Evolutionary conservation across 306 rosid species (phyloP).

Genomic region (Quercus dentata): DNA sequence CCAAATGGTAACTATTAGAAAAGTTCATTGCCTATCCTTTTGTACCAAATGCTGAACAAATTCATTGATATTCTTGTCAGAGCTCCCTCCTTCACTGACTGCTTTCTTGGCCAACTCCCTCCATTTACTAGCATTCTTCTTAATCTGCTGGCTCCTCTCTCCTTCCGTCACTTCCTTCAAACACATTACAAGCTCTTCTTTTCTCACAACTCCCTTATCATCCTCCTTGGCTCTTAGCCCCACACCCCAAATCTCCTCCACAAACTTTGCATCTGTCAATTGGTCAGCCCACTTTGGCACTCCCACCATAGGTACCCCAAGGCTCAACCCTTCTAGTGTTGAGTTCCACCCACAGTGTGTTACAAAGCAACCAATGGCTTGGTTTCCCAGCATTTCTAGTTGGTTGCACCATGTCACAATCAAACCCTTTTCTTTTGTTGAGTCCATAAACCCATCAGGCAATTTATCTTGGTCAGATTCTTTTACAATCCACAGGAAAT

Average conservation of each 20-base stretch:
- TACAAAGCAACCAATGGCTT: slow-evolving; percentile 55
- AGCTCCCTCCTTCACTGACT: slow-evolving; percentile 47
- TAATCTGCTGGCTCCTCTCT: slow-evolving; percentile 35
- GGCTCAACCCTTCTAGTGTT: slow-evolving; percentile 59
- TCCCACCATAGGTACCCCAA: slow-evolving; percentile 64
- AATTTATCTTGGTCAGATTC: slow-evolving; percentile 37
- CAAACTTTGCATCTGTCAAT: slow-evolving; percentile 56
- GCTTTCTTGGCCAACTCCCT: slow-evolving; percentile 45
- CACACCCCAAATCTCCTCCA: slow-evolving; percentile 60
- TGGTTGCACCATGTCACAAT: slow-evolving; percentile 59
- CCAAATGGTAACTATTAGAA: background rate
- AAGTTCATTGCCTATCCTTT: slow-evolving; percentile 13
- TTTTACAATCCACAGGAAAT: slow-evolving; percentile 44
- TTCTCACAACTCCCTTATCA: slow-evolving; percentile 44
- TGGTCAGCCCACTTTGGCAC: slow-evolving; percentile 69
- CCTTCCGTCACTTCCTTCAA: slow-evolving; percentile 55
- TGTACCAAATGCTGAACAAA: slow-evolving; percentile 38
- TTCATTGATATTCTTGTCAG: slow-evolving; percentile 34
- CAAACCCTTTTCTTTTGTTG: slow-evolving; percentile 31
- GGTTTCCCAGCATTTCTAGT: slow-evolving; percentile 47
- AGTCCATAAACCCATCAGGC: slow-evolving; percentile 31
- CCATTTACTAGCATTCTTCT: slow-evolving; percentile 41
- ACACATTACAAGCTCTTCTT: slow-evolving; percentile 37
- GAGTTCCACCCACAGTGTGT: slow-evolving; percentile 75
- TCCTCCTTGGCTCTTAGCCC: slow-evolving; percentile 62